A percentile compares a stretch with the other conserved stretches of the same genome.
Evolutionary conservation across 176 grass and related monocot species (phyloP).

Genomic region (Calamus simplicifolius): DNA sequence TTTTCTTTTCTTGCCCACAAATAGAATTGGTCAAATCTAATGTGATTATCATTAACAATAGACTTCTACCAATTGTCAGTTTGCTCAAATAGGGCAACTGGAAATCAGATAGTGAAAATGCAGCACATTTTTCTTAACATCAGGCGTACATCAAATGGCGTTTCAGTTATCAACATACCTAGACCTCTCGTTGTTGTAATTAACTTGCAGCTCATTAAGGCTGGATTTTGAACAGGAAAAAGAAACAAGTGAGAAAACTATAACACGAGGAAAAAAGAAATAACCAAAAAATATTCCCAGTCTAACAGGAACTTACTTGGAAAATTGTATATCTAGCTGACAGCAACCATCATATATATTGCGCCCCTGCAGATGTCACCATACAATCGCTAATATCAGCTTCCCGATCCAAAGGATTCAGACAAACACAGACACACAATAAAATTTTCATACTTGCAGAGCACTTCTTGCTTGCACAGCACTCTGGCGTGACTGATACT

Average conservation of each 20-base stretch:
- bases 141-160: no score
- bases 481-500: constrained; percentile 70
- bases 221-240: constrained; percentile 43
- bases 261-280: constrained; percentile 10
- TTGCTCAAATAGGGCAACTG: no score
- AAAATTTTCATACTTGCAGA: constrained; percentile 70
- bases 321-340: constrained; percentile 98
- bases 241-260: constrained; percentile 13
- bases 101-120: no score
- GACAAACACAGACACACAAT: not conserved
- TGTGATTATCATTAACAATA: no score
- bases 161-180: constrained; percentile 38
- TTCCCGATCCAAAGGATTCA: no score
- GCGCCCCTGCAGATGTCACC: constrained; percentile 54
- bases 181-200: constrained; percentile 95
- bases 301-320: constrained; percentile 54
- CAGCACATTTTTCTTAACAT: no score
- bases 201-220: constrained; percentile 92
- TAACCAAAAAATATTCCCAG: constrained; percentile 2
- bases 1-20: no score
- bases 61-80: no score
- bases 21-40: no score
- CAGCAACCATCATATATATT: constrained; percentile 99
- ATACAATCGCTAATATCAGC: not conserved
- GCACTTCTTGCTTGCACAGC: constrained; percentile 69